phyloP scores from a whole-genome alignment of 2,329 filamentous ascomycete species.

The Neodidymelliopsis sp. region DNA sequence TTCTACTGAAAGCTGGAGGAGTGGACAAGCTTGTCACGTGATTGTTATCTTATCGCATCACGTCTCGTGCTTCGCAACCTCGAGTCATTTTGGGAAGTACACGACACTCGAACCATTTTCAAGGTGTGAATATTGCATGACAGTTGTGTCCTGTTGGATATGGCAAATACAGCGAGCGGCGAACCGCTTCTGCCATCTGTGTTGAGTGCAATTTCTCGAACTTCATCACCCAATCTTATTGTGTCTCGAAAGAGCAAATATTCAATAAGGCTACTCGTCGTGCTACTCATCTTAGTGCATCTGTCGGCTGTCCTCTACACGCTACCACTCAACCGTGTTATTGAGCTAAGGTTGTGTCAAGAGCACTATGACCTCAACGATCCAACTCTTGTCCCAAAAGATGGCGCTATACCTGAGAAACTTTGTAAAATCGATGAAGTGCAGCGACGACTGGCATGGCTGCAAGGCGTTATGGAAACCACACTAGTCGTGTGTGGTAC shows the following conservation, averaged over 20 bases:
- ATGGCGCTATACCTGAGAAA: constrained; percentile 58
- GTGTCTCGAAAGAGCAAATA: constrained; percentile 6
- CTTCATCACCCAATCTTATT: constrained; percentile 9
- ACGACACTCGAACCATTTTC: neutral
- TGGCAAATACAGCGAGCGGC: neutral
- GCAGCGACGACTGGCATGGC: constrained; percentile 60
- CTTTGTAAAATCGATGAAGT: constrained; percentile 63
- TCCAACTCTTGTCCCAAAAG: constrained; percentile 43
- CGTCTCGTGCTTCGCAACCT: neutral
- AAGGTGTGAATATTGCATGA: no score
- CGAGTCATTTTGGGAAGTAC: neutral
- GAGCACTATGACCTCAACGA: constrained; percentile 58
- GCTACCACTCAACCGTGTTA: constrained; percentile 48
- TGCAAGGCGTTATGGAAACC: constrained; percentile 57
- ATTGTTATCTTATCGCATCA: constrained; percentile 12
- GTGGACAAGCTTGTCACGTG: constrained; percentile 9
- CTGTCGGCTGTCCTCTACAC: constrained; percentile 44
- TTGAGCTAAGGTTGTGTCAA: constrained; percentile 53
- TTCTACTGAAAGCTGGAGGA: neutral
- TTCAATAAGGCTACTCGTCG: constrained; percentile 38
- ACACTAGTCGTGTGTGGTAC: constrained; percentile 46
- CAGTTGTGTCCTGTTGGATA: neutral
- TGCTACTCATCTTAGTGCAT: constrained; percentile 44
- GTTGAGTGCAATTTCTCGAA: constrained; percentile 1
- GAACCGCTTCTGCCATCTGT: neutral